Percentiles rank a stretch among this genome's conserved stretches.
phyloP scores from a whole-genome alignment of 352 stramenopile species.

The Pythium insidiosum region DNA sequence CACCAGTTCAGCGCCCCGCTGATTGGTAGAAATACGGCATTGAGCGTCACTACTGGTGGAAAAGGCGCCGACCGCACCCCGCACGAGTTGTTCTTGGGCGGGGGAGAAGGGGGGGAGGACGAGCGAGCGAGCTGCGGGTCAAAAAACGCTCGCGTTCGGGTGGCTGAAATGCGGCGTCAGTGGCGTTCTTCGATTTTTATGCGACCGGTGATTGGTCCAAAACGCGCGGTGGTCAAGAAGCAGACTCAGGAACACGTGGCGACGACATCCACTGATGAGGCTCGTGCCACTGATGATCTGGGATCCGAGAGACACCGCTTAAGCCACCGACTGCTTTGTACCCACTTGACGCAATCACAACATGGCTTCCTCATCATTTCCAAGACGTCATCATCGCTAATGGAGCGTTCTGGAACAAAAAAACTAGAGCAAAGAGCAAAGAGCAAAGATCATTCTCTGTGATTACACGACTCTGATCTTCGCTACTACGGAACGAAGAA shows the following conservation, averaged over 20 bases:
- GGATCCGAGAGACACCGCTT: constrained; percentile 1
- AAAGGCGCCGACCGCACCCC: background rate
- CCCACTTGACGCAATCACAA: constrained; percentile 4
- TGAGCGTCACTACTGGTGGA: background rate
- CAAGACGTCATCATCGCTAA: background rate
- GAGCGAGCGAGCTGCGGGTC: too few relatives aligned
- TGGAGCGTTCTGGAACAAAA: background rate
- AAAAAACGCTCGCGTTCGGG: too few relatives aligned
- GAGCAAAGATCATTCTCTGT: background rate
- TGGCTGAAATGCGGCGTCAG: too few relatives aligned
- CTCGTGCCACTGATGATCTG: constrained; percentile 1
- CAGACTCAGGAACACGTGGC: constrained; percentile 2
- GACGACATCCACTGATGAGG: constrained; percentile 1
- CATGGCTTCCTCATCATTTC: background rate
- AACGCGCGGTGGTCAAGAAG: background rate
- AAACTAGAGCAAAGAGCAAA: background rate
- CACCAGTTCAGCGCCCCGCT: constrained; percentile 5
- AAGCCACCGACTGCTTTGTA: constrained; percentile 10
- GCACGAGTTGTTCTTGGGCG: background rate
- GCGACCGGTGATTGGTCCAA: background rate
- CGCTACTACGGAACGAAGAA: too few relatives aligned
- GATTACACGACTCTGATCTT: background rate
- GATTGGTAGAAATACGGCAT: constrained; percentile 5
- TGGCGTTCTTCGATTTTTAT: too few relatives aligned
- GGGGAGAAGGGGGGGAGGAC: background rate